These are phyloP conservation scores for Crithidia thermophila DNA, from an alignment of 208 protist genomes.

Conservation along the genomic window DNA sequence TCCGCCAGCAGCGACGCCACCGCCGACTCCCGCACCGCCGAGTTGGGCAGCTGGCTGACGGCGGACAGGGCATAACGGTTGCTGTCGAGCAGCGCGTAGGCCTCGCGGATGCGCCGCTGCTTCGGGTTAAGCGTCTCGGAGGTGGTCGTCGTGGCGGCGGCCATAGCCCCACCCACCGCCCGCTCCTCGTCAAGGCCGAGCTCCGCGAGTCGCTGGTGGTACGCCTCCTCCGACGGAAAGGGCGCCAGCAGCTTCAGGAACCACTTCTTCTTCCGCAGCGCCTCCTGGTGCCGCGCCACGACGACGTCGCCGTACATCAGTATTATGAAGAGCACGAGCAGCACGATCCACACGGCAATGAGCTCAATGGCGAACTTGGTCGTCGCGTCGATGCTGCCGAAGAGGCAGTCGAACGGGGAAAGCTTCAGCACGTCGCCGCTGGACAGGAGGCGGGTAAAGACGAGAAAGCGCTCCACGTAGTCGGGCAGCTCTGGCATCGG, in stretches of 20 bases:
- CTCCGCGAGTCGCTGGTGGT: conserved; percentile 34
- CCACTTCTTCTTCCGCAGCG: conserved; percentile 22
- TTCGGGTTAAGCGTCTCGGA: conserved; percentile 33
- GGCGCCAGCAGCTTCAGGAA: conserved; percentile 38
- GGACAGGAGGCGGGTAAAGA: conserved; percentile 23
- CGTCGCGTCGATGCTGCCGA: conserved; percentile 10
- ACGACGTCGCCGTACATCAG: conserved; percentile 32
- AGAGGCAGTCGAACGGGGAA: conserved; percentile 28
- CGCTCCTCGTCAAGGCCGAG: conserved; percentile 44
- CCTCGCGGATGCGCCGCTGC: conserved; percentile 35
- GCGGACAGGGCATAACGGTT: conserved; percentile 37
- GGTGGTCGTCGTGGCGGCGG: no score
- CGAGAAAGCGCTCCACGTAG: conserved; percentile 31
- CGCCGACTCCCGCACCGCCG: conserved; percentile 34
- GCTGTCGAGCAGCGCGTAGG: conserved; percentile 51
- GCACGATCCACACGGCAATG: conserved; percentile 11
- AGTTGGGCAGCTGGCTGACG: conserved; percentile 40
- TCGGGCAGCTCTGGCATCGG: conserved; percentile 37
- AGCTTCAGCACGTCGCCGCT: conserved; percentile 26
- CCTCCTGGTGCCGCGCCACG: conserved; percentile 17
- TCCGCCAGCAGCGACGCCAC: conserved; percentile 37
- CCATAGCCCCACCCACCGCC: conserved; percentile 9
- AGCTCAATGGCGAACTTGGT: conserved; percentile 23
- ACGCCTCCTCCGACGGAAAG: conserved; percentile 39
- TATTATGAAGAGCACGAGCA: conserved; percentile 18